Evolutionary conservation across 1,284 basidiomycete species (phyloP), one percentile per base, ranked within the genome.

Genomic region (Termitomyces sp.): DNA sequence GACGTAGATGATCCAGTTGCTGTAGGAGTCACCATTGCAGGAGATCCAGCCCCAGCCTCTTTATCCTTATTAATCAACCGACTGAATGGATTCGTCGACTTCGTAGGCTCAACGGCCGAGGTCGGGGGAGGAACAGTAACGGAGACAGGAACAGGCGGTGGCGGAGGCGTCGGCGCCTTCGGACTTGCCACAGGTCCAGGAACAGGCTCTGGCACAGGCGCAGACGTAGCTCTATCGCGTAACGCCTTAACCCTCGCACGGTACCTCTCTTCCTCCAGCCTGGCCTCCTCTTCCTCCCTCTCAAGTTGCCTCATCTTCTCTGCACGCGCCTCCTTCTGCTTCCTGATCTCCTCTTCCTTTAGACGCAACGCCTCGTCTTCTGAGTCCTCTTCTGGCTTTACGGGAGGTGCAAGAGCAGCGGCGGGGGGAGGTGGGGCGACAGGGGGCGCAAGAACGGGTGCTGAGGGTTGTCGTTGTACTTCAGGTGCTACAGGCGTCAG

Each of bases 231-330:
- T 34, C 73, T 77, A 12, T 75, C 65, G 56, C 78, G 80, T 65
- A 81, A 66, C 10, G 77, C 74, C 55, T 74, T 64, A 30, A 80
- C 68, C 41, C 79, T 72, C 2, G 75, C 77, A 54, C 80, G 67
- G 53, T 81, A 78, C 47, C 76, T 76, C 64, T 86, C 86, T 59
- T 90, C 86, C 65, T 89, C 61, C n/a, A 53, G 17, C 45, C 58
- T 59, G n/a, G 82, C 83, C 48, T 88, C 86, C 63, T 85, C 83
- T 62, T 91, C 88, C 64, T 91, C 84, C 58, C 76, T 72, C 68
- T 92, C 88, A 5, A 92, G 75, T 62, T 82, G 78, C 47, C 83
- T 79, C 45, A 91, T 65, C 28, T 85, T 77, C 45, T 79, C 85
- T 17, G 76, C 77, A 2, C 87, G 79, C 42, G 80, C 58, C 81